phyloP scores from a whole-genome alignment of 768 basidiomycete genomes.

The Clitopilus hobsonii region DNA sequence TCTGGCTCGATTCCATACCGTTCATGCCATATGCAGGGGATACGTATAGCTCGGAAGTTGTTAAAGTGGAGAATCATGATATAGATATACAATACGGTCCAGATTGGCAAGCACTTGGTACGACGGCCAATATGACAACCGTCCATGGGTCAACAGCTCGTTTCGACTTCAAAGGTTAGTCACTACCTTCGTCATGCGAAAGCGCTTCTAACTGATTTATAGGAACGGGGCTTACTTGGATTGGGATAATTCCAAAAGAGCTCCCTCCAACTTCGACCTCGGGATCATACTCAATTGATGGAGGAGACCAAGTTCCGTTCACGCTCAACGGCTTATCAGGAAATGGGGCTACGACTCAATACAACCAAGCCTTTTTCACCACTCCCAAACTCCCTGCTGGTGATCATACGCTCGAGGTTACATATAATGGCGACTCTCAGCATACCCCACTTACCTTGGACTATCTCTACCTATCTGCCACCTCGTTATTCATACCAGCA shows the following conservation, averaged over 20 bases:
- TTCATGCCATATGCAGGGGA: no score
- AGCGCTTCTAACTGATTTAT: no score
- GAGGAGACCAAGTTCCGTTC: slow-evolving; percentile 10
- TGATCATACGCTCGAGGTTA: slow-evolving; percentile 18
- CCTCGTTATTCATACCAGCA: not conserved
- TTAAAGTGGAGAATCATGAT: no score
- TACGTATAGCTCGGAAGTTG: no score
- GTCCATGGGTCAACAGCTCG: no score
- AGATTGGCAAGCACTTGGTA: no score
- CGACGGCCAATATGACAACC: no score
- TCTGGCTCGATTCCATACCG: no score
- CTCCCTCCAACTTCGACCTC: slow-evolving; percentile 1
- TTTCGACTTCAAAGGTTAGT: no score
- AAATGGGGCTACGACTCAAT: slow-evolving; percentile 5
- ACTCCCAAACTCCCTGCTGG: slow-evolving; percentile 14
- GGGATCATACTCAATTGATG: slow-evolving; percentile 17
- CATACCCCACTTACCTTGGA: slow-evolving; percentile 21
- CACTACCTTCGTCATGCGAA: no score
- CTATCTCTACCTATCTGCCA: slow-evolving; percentile 19
- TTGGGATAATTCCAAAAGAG: slow-evolving; percentile 6
- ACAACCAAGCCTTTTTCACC: slow-evolving; percentile 21
- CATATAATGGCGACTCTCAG: slow-evolving; percentile 12
- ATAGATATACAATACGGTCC: no score
- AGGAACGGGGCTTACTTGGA: slow-evolving; percentile 10
- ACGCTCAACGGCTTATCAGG: slow-evolving; percentile 14